A percentile compares a stretch with the other conserved stretches of the same genome.
Conservation (phyloP, 2,329 filamentous ascomycete species). For the Chrysoporthe deuterocubensis region DNA sequence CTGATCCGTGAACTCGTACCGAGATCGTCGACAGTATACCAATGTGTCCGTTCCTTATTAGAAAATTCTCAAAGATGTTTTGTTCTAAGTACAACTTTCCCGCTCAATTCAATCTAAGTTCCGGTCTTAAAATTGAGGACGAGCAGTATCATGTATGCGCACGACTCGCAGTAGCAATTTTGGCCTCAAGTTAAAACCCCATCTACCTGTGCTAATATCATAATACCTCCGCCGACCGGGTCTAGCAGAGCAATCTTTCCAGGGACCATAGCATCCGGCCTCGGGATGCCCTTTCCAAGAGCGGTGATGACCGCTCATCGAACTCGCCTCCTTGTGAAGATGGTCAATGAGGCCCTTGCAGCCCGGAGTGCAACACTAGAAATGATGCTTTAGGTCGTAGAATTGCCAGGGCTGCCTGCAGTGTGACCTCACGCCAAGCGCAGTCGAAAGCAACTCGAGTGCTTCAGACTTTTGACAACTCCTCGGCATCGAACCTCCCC, state of each 20-base stretch:
- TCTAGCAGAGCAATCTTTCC: conserved; percentile 53
- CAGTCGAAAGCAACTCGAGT: conserved; percentile 33
- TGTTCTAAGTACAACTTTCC: too few relatives aligned
- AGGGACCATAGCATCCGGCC: conserved; percentile 57
- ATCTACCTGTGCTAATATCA: conserved; percentile 46
- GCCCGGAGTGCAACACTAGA: conserved; percentile 34
- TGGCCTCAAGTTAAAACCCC: too few relatives aligned
- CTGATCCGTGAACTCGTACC: too few relatives aligned
- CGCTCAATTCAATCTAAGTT: too few relatives aligned
- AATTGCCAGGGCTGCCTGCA: conserved; percentile 37
- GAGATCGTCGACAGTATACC: too few relatives aligned
- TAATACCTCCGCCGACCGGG: conserved; percentile 54
- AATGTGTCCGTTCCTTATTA: too few relatives aligned
- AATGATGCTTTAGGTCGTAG: conserved; percentile 31
- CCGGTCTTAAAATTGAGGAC: too few relatives aligned
- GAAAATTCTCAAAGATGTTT: too few relatives aligned
- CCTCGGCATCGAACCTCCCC: too few relatives aligned
- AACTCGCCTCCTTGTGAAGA: conserved; percentile 47
- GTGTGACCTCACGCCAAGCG: conserved; percentile 44
- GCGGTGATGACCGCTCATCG: conserved; percentile 31
- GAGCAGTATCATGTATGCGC: too few relatives aligned
- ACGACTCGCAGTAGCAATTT: too few relatives aligned
- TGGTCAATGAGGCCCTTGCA: conserved; percentile 52
- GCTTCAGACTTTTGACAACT: conserved; percentile 14
- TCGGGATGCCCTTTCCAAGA: conserved; percentile 36